These are phyloP conservation scores for Cylindrodendrum hubeiense DNA, from an alignment of 2,329 filamentous ascomycete species.

Conservation along the genomic window DNA sequence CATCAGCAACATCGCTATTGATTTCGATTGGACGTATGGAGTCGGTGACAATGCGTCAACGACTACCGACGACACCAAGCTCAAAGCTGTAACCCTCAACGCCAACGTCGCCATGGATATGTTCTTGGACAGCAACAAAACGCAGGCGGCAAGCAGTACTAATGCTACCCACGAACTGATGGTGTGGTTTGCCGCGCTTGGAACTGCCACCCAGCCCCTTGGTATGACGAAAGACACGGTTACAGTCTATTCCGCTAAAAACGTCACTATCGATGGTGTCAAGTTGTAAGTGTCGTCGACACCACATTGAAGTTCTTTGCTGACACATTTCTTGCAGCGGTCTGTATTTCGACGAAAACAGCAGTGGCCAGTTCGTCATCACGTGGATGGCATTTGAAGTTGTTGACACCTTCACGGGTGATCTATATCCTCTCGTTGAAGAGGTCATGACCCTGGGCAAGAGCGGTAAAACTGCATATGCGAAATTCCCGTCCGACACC, in stretches of 20 bases:
- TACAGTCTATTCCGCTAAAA: slow-evolving; percentile 46
- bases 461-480: slow-evolving; percentile 49
- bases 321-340: slow-evolving; percentile 44
- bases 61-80: slow-evolving; percentile 49
- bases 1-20: slow-evolving; percentile 56
- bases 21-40: slow-evolving; percentile 64
- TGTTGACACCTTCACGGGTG: slow-evolving; percentile 58
- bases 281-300: slow-evolving; percentile 53
- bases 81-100: slow-evolving; percentile 56
- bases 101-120: slow-evolving; percentile 71
- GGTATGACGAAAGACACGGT: slow-evolving; percentile 48
- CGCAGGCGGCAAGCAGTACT: slow-evolving; percentile 53
- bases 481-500: slow-evolving; percentile 28
- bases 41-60: slow-evolving; percentile 55
- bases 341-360: slow-evolving; percentile 58
- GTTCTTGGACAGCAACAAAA: slow-evolving; percentile 63
- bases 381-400: slow-evolving; percentile 60
- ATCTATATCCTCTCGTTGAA: slow-evolving; percentile 60
- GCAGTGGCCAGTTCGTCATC: slow-evolving; percentile 58
- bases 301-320: neutral
- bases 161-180: slow-evolving; percentile 66
- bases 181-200: slow-evolving; percentile 66
- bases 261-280: slow-evolving; percentile 53
- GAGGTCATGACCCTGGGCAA: slow-evolving; percentile 51
- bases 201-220: slow-evolving; percentile 60